phyloP scores from a whole-genome alignment of 768 basidiomycete genomes.

The Boletus tylopilopsis region DNA sequence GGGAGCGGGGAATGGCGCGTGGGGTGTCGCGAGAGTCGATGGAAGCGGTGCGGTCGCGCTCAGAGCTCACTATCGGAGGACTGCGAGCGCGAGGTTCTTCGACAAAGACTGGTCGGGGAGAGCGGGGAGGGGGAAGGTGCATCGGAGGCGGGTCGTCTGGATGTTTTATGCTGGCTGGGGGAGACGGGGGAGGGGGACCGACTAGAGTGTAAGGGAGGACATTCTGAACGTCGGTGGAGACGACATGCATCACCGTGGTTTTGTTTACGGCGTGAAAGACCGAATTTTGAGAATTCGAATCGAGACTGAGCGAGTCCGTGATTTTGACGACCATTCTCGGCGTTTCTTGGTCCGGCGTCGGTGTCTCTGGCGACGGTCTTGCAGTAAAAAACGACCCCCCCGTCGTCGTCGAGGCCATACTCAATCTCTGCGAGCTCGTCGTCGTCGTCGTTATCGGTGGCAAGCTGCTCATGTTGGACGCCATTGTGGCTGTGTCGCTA shows the following conservation, averaged over 20 bases:
- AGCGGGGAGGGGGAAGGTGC: background rate
- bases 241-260: constrained; percentile 32
- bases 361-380: constrained; percentile 13
- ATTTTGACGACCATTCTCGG: constrained; percentile 34
- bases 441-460: constrained; percentile 1
- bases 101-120: constrained; percentile 29
- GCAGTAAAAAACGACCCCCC: constrained; percentile 27
- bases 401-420: constrained; percentile 24
- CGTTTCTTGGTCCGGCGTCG: constrained; percentile 19
- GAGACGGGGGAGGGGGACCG: constrained; percentile 60
- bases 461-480: too few relatives aligned
- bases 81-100: constrained; percentile 20
- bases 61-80: constrained; percentile 9
- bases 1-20: constrained; percentile 14
- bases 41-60: constrained; percentile 29
- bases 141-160: constrained; percentile 11
- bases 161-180: constrained; percentile 40
- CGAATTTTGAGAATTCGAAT: constrained; percentile 28
- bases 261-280: constrained; percentile 32
- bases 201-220: background rate
- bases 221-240: constrained; percentile 21
- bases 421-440: constrained; percentile 18
- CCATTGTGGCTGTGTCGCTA: too few relatives aligned
- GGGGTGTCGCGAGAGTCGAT: constrained; percentile 27
- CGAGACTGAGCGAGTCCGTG: constrained; percentile 39